Base-by-base conservation (phyloP, 2,329 filamentous ascomycete species). In the Pyrenochaeta sp. region DNA sequence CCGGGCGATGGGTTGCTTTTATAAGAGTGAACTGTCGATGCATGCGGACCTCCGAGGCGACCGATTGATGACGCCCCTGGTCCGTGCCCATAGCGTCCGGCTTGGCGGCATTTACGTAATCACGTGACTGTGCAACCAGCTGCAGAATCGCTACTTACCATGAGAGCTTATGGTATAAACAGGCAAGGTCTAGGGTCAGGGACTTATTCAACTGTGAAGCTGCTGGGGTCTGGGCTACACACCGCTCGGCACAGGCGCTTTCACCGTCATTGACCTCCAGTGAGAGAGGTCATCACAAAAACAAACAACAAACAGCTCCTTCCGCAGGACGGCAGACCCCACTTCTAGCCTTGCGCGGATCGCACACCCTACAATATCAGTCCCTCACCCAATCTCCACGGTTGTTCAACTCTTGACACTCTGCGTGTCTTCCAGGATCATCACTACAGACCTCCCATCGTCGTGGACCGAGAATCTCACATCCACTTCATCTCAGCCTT, bases 41-140 rank as follows among this genome's bases (percentile, higher is more conserved):
- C 32, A 52, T 52, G 54, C 52, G 51, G 58, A 49, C 46, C 15
- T 42, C 56, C 51, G 55, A 58, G 51, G 51, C 28, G 40, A 27
- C 19, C 40, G n/a, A 39, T 15, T 40, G 44, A 46, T 43, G 52
- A 54, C 32, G 50, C 6, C n/a, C 19, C 40, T 47, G 28, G 45
- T 24, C 30, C 19, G 28, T 57, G 50, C 46, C 39, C 22, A 43
- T 57, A 50, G 57, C 42, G 28, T 10, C 30, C 42, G 42, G 10
- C 42, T 44, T 44, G 42, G 42, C 42, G 24, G 19, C 24, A 27
- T 24, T 13, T 37, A 34, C 42, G 43, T 6, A 13, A 49, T 49
- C 59, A 61, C 59, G 56, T 61, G 59, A 52, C 48, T n/a, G 22
- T 3, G 7, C 10, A 2, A 3, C 15, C 24, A 30, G 5, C 28